Evolutionary conservation across 75 land plant species (phyloP), one percentile per base, ranked within the genome.

Genomic region (Pinus tabuliformis): DNA sequence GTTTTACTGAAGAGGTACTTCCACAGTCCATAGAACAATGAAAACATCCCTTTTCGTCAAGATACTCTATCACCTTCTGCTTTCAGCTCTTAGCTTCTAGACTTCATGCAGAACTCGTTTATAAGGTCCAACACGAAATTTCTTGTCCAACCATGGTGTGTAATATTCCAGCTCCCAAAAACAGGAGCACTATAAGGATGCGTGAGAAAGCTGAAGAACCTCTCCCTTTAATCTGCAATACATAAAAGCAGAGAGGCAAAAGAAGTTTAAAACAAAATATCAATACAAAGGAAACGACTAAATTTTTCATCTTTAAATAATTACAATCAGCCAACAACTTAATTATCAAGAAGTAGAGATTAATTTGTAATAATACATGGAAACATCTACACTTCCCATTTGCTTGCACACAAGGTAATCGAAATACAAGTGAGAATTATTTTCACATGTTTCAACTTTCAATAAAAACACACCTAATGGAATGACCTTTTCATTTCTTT

Each of bases 21-120:
- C 91, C 92, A 95, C 58, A 95, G 83, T 73, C 98, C 98, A 83
- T 95, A 93, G 56, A 93, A 82, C 71, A 95, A 80, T 6, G 98
- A 95, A 78, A 95, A 95, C 98, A 95, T 95, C 73, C 73, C 85
- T 77, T 62, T 58, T 63, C 24, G 17, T 75, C 22, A 74, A 18
- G 8, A 24, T 56, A 57, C 4, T 3, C 49, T 37, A 33, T 54
- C 49, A 36, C 52, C 49, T 68, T 68, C 18, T 37, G 21, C 42
- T 37, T 42, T 1, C 30, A 64, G 49, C 49, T 68, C 49, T 20
- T 39, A 36, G 71, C n/a, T 39, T 42, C 9, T 37, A 68, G 71
- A 39, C 52, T 66, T 39, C 28, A 68, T 39, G 22, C 37, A 39
- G 71, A 36, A 68, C n/a, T 8, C 52, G n/a, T 68, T 68, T 45